phyloP scores from a whole-genome alignment of 2,329 filamentous ascomycete genomes.

The Fonsecaea monophora region DNA sequence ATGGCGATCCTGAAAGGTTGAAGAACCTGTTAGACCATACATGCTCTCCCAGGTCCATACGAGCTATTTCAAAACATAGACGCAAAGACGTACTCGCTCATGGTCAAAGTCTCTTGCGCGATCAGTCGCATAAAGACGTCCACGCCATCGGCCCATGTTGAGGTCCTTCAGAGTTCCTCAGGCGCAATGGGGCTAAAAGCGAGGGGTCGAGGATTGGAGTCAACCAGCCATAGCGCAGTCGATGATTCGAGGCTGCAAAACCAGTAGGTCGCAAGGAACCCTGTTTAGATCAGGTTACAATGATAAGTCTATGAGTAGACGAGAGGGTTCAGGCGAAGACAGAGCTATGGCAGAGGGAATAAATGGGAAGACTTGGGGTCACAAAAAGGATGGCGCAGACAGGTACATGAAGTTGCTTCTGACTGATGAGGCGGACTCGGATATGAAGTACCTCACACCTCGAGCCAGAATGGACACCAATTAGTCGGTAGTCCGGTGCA shows the following conservation, averaged over 20 bases:
- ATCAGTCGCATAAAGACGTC: conserved; percentile 52
- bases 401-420: conserved; percentile 21
- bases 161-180: not conserved
- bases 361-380: conserved; percentile 5
- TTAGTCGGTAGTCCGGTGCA: not conserved
- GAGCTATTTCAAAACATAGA: conserved; percentile 12
- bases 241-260: not conserved
- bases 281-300: conserved; percentile 2
- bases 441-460: conserved; percentile 4
- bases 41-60: conserved; percentile 1
- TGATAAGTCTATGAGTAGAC: conserved; percentile 7
- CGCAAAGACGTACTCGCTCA: conserved; percentile 43
- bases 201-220: conserved; percentile 19
- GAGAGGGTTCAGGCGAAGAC: not conserved
- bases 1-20: conserved; percentile 47
- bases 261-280: conserved; percentile 6
- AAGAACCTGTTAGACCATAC: not conserved
- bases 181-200: conserved; percentile 26
- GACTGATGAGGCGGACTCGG: conserved; percentile 14
- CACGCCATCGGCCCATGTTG: conserved; percentile 33
- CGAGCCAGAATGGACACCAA: not conserved
- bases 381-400: not conserved
- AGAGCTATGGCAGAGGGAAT: conserved; percentile 4
- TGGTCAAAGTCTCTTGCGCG: conserved; percentile 54
- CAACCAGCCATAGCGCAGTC: conserved; percentile 20